Conservation (phyloP, 257 asterid species). For the Jasminum sambac region DNA sequence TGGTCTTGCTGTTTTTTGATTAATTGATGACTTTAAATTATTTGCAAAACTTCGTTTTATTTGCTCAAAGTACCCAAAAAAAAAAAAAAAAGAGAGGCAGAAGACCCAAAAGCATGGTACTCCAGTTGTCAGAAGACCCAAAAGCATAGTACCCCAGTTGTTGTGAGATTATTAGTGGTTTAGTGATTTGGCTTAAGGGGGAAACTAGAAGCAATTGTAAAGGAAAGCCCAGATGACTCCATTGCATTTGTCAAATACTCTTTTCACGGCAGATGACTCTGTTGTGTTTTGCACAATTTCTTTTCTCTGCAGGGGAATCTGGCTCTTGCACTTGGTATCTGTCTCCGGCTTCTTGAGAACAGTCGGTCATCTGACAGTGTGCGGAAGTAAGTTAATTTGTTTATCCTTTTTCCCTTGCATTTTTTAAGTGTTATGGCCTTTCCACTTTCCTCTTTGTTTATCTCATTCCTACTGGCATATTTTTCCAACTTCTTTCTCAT, state of each 20-base stretch:
- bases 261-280: slow-evolving; percentile 31
- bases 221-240: slow-evolving; percentile 18
- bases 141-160: background rate
- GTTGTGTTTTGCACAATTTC: slow-evolving; percentile 28
- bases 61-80: background rate
- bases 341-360: slow-evolving; percentile 92
- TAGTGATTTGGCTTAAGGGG: background rate
- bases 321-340: slow-evolving; percentile 90
- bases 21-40: background rate
- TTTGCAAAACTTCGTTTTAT: background rate
- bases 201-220: slow-evolving; percentile 5
- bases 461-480: slow-evolving; percentile 17
- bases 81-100: too few relatives aligned
- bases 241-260: slow-evolving; percentile 19
- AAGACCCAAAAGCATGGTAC: background rate
- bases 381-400: slow-evolving; percentile 67
- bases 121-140: background rate
- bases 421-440: background rate
- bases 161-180: background rate
- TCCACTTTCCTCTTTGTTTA: slow-evolving; percentile 16
- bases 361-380: slow-evolving; percentile 96
- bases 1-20: background rate
- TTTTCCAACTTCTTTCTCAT: slow-evolving; percentile 19
- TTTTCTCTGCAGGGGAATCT: slow-evolving; percentile 67
- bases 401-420: background rate